phyloP scores from a whole-genome alignment of 2,329 filamentous ascomycete genomes.

The Colletotrichum sp. region DNA sequence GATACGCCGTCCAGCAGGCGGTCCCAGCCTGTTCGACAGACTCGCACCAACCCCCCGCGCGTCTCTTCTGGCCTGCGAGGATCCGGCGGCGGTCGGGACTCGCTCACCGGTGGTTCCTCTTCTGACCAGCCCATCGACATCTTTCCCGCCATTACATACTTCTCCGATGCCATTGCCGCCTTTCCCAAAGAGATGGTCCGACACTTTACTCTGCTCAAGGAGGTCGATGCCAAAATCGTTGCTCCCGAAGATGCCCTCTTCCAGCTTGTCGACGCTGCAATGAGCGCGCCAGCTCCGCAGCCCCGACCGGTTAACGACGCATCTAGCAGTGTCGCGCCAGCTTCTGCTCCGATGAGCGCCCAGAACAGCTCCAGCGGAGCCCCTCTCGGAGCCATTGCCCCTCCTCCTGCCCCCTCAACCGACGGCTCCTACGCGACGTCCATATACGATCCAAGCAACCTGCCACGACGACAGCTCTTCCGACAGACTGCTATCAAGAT shows the following conservation, averaged over 20 bases:
- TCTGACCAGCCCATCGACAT: conserved; percentile 69
- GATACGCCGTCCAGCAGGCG: conserved; percentile 57
- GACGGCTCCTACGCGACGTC: conserved; percentile 47
- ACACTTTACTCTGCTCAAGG: conserved; percentile 94
- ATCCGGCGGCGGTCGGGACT: conserved; percentile 50
- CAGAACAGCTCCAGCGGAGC: conserved; percentile 53
- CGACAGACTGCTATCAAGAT: conserved; percentile 79
- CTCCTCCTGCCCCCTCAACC: conserved; percentile 40
- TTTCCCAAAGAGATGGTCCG: conserved; percentile 94
- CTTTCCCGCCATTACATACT: conserved; percentile 72
- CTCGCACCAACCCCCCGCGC: conserved; percentile 68
- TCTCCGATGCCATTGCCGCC: conserved; percentile 90
- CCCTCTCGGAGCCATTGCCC: conserved; percentile 36
- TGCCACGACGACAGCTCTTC: conserved; percentile 75
- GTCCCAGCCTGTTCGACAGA: conserved; percentile 69
- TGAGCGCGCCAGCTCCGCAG: conserved; percentile 54
- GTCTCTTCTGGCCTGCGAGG: conserved; percentile 48
- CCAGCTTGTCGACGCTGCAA: conserved; percentile 72
- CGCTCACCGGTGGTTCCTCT: conserved; percentile 45
- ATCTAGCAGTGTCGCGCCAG: conserved; percentile 43
- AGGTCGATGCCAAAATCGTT: conserved; percentile 97
- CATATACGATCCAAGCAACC: conserved; percentile 61
- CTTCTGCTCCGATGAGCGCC: conserved; percentile 53
- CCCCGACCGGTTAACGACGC: conserved; percentile 49
- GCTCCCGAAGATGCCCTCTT: conserved; percentile 83